Percentiles rank a stretch among this genome's conserved stretches.
These are phyloP conservation scores for Thelonectria discophora DNA, from an alignment of 2,329 filamentous ascomycete genomes.

Conservation along the genomic window DNA sequence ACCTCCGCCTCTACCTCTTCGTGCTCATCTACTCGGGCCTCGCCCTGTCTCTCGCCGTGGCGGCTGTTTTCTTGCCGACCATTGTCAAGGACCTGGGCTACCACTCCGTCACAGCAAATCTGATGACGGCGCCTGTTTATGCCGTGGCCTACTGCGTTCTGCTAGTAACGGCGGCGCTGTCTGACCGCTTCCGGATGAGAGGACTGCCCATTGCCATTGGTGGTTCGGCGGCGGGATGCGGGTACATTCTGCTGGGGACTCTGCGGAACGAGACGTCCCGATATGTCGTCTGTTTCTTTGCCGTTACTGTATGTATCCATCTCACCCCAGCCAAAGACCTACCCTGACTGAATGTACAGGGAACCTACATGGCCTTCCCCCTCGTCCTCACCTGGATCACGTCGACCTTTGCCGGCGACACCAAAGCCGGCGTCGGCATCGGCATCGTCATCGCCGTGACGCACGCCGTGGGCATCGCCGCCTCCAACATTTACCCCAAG, in stretches of 20 bases:
- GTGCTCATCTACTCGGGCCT: constrained; percentile 30
- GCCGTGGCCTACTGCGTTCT: constrained; percentile 21
- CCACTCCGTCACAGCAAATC: constrained; percentile 28
- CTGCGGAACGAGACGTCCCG: constrained; percentile 18
- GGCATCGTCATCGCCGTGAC: constrained; percentile 32
- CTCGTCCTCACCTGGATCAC: constrained; percentile 32
- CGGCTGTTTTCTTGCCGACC: constrained; percentile 28
- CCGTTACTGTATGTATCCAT: constrained; percentile 16
- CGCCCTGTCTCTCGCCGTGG: constrained; percentile 26
- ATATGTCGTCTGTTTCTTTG: constrained; percentile 26
- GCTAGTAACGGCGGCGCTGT: constrained; percentile 19
- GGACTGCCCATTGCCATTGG: constrained; percentile 23
- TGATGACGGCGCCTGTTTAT: constrained; percentile 29
- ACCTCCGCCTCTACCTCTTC: constrained; percentile 28
- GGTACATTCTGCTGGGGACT: constrained; percentile 25
- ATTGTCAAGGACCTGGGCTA: constrained; percentile 31
- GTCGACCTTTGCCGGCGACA: constrained; percentile 31
- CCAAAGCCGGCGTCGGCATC: constrained; percentile 31
- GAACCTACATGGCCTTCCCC: constrained; percentile 32
- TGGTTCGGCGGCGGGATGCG: constrained; percentile 22
- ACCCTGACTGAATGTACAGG: not conserved
- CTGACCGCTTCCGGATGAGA: constrained; percentile 20
- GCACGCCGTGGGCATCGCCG: constrained; percentile 27
- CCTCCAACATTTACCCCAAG: constrained; percentile 30
- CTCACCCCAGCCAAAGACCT: too few relatives aligned